Evolutionary conservation across 139 green algal genomes (phyloP).

Genomic region (Tetraselmis chui): DNA sequence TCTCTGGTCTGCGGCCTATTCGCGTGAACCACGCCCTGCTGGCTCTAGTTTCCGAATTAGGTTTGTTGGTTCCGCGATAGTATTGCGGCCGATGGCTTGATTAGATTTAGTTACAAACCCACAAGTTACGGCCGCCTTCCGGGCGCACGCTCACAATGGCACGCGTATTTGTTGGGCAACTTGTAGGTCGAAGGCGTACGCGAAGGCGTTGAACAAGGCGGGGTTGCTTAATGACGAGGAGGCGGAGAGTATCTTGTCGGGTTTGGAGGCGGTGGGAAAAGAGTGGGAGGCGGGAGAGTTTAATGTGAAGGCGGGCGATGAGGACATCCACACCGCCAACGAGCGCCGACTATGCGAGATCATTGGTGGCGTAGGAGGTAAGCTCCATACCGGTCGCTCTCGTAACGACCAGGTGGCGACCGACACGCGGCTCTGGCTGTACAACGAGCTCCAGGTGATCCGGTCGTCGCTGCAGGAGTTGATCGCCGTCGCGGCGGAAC

Average conservation of each 20-base stretch:
- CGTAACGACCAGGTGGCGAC: conserved; percentile 98
- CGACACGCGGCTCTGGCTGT: conserved; percentile 92
- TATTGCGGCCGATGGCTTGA: no score
- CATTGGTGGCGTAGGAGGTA: conserved; percentile 81
- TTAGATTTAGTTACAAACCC: no score
- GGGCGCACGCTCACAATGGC: no score
- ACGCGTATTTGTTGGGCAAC: no score
- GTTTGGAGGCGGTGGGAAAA: conserved; percentile 60
- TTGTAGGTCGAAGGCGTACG: conserved; percentile 72
- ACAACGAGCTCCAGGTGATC: conserved; percentile 58
- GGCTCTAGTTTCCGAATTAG: no score
- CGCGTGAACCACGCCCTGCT: no score
- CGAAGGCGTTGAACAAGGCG: conserved; percentile 72
- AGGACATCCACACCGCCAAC: conserved; percentile 98
- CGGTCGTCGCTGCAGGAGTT: conserved; percentile 66
- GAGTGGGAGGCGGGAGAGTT: conserved; percentile 79
- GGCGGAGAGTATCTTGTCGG: conserved; percentile 59
- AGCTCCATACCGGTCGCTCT: conserved; percentile 95
- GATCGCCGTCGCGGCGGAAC: conserved; percentile 64
- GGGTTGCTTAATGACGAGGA: conserved; percentile 83
- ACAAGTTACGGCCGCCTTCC: no score
- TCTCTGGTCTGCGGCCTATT: no score
- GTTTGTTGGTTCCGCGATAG: no score
- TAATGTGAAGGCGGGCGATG: conserved; percentile 75
- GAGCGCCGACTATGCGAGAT: conserved; percentile 87